These are phyloP conservation scores for Ophiostoma sp. DNA, from an alignment of 2,329 filamentous ascomycete genomes.

Conservation along the genomic window DNA sequence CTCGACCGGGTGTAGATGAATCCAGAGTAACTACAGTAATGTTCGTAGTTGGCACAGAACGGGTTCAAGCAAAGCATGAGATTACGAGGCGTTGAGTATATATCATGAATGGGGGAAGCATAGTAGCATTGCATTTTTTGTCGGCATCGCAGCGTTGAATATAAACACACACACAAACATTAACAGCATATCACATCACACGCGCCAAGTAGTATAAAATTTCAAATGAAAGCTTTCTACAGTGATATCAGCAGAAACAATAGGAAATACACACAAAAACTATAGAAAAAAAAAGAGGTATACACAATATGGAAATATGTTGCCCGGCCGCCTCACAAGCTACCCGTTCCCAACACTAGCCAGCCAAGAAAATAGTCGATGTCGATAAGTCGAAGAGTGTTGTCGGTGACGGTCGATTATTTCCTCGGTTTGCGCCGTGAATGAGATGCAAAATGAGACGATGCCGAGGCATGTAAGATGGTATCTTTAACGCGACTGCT, in stretches of 20 bases:
- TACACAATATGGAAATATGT: slow-evolving; percentile 20
- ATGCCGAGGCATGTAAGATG: background rate
- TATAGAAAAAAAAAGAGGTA: slow-evolving; percentile 21
- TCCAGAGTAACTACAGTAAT: background rate
- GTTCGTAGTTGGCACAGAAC: background rate
- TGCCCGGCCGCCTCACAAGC: slow-evolving; percentile 19
- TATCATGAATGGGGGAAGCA: background rate
- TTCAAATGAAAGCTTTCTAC: slow-evolving; percentile 25
- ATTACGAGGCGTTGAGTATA: background rate
- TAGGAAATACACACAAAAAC: slow-evolving; percentile 17
- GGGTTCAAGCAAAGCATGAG: background rate
- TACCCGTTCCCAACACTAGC: slow-evolving; percentile 19
- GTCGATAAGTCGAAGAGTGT: background rate
- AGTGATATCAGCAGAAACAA: slow-evolving; percentile 28
- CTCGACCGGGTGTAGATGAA: background rate
- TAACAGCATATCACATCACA: background rate
- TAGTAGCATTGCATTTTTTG: background rate
- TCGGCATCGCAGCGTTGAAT: background rate
- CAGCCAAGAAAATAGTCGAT: slow-evolving; percentile 13
- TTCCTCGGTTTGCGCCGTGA: slow-evolving; percentile 7
- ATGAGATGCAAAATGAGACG: background rate
- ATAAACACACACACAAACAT: background rate
- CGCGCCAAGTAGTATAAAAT: slow-evolving; percentile 9
- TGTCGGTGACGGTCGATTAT: background rate
- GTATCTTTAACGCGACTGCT: slow-evolving; percentile 10